A percentile compares a stretch with the other conserved stretches of the same genome.
These are phyloP conservation scores for Delphinella strobiligena DNA, from an alignment of 2,329 filamentous ascomycete species.

Conservation along the genomic window DNA sequence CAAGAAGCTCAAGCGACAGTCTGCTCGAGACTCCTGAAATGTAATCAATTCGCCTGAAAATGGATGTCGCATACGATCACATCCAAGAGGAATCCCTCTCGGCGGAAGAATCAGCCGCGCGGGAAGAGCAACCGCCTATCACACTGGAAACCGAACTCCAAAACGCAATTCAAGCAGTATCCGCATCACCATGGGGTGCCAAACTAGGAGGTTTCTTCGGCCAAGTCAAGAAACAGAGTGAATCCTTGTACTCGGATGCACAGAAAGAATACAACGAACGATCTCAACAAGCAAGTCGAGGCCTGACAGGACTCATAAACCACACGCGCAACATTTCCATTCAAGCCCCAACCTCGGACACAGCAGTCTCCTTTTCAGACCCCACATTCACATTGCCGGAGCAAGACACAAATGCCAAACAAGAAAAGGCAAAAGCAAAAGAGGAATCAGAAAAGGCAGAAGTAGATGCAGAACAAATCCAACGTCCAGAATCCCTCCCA, in stretches of 20 bases:
- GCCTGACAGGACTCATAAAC: constrained; percentile 58
- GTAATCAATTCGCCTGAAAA: constrained; percentile 25
- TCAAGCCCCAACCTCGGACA: constrained; percentile 7
- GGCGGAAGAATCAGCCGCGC: constrained; percentile 32
- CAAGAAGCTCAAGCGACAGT: background rate
- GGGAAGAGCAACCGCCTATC: constrained; percentile 34
- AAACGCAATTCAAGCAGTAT: constrained; percentile 90
- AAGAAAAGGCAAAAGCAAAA: constrained; percentile 14
- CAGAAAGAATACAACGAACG: constrained; percentile 71
- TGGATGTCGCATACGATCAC: constrained; percentile 97
- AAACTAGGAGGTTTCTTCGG: constrained; percentile 80
- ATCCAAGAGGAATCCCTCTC: constrained; percentile 71
- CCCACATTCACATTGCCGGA: constrained; percentile 11
- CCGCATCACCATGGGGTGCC: constrained; percentile 80
- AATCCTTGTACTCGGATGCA: constrained; percentile 74
- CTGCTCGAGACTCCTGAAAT: too few relatives aligned
- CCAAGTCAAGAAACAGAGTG: constrained; percentile 88
- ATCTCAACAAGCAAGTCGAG: constrained; percentile 58
- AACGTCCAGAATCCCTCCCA: constrained; percentile 32
- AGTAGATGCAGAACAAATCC: constrained; percentile 11
- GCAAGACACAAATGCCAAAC: background rate
- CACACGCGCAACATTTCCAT: constrained; percentile 65
- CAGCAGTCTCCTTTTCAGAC: constrained; percentile 17
- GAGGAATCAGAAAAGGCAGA: background rate
- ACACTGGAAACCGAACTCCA: constrained; percentile 79